Evolutionary conservation across 495 filamentous ascomycete species (phyloP).

Genomic region (Neurospora sp.): DNA sequence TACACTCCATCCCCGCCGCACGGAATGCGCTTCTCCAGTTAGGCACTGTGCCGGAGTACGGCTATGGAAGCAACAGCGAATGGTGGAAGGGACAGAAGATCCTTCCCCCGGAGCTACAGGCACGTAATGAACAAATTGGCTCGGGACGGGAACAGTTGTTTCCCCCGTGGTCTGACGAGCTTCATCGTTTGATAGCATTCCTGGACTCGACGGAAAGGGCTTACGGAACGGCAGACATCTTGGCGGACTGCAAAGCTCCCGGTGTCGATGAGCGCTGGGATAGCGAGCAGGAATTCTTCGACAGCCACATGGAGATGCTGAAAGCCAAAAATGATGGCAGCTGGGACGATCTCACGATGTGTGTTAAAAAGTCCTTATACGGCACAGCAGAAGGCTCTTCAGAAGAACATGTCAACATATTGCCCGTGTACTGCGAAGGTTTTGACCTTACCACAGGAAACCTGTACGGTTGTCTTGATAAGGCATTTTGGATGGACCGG

Average conservation of each 20-base stretch:
- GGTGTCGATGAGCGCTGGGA: slow-evolving; percentile 1
- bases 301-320: not conserved
- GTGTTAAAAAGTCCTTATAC: not conserved
- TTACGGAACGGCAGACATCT: slow-evolving; percentile 64
- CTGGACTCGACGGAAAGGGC: slow-evolving; percentile 65
- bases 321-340: not conserved
- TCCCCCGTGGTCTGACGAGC: slow-evolving; percentile 40
- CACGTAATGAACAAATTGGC: slow-evolving; percentile 24
- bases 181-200: slow-evolving; percentile 81
- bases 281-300: slow-evolving; percentile 20
- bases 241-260: slow-evolving; percentile 10
- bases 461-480: slow-evolving; percentile 67
- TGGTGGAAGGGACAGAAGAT: slow-evolving; percentile 81
- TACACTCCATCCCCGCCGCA: slow-evolving; percentile 75
- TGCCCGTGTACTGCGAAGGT: not conserved
- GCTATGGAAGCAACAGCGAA: slow-evolving; percentile 60
- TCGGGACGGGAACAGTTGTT: slow-evolving; percentile 3
- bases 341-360: not conserved
- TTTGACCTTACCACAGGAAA: not conserved
- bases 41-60: slow-evolving; percentile 33
- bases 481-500: slow-evolving; percentile 45
- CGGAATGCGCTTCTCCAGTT: slow-evolving; percentile 61
- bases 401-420: not conserved
- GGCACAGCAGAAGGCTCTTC: not conserved
- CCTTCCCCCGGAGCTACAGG: slow-evolving; percentile 44